Evolutionary conservation across 768 basidiomycete genomes (phyloP).

Genomic region (Hysterangium stoloniferum): DNA sequence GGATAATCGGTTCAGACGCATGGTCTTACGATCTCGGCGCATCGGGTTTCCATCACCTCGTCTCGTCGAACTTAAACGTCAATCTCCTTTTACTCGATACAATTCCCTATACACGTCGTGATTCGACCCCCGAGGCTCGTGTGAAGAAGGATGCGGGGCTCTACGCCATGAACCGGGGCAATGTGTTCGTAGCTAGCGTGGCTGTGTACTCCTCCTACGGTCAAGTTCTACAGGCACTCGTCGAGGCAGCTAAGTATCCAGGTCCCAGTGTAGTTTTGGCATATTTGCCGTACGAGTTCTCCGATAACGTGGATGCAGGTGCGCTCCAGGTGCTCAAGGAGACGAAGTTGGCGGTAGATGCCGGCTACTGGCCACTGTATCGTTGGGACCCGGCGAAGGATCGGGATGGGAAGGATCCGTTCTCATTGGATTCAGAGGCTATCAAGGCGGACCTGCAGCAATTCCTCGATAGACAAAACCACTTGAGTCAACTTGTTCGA

Average conservation of each 20-base stretch:
- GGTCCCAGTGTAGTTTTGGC: conserved; percentile 92
- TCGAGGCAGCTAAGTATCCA: conserved; percentile 83
- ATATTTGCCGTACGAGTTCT: conserved; percentile 75
- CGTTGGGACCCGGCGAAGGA: conserved; percentile 94
- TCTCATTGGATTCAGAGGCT: conserved; percentile 86
- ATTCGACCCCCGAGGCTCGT: conserved; percentile 57
- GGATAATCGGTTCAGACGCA: conserved; percentile 98
- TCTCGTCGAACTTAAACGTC: conserved; percentile 84
- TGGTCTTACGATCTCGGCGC: conserved; percentile 98
- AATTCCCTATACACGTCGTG: conserved; percentile 76
- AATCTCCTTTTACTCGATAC: conserved; percentile 96
- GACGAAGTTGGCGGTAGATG: conserved; percentile 93
- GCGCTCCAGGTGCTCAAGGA: conserved; percentile 93
- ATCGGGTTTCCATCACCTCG: conserved; percentile 90
- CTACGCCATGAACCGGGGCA: conserved; percentile 98
- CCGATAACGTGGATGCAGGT: conserved; percentile 45
- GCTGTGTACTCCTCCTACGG: conserved; percentile 95
- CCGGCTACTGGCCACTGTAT: conserved; percentile 97
- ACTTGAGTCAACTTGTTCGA: conserved; percentile 86
- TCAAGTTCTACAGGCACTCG: conserved; percentile 84
- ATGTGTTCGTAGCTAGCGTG: conserved; percentile 91
- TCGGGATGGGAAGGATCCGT: conserved; percentile 66
- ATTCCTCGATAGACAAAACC: conserved; percentile 95
- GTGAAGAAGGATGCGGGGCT: conserved; percentile 95
- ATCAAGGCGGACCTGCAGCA: conserved; percentile 89